These are phyloP conservation scores for Spergularia azorica DNA, from an alignment of 179 eudicot genomes.

Conservation along the genomic window DNA sequence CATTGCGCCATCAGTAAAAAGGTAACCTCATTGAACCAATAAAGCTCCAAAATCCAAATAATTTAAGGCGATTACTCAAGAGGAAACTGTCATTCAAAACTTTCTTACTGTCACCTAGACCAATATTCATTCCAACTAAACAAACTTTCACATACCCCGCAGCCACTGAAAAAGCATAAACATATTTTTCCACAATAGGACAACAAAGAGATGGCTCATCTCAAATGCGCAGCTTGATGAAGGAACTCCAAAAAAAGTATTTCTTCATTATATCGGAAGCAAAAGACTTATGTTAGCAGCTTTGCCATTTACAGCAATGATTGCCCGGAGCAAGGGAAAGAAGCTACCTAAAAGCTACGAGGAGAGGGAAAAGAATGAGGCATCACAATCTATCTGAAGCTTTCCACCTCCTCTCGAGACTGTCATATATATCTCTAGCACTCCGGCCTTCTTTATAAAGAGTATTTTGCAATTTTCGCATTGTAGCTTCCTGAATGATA, in stretches of 20 bases:
- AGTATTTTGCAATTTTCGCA: constrained; percentile 55
- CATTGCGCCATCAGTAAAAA: background rate
- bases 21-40: background rate
- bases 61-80: background rate
- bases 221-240: constrained; percentile 16
- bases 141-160: background rate
- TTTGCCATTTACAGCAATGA: constrained; percentile 2
- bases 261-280: background rate
- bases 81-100: background rate
- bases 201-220: background rate
- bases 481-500: constrained; percentile 56
- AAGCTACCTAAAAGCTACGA: constrained; percentile 21
- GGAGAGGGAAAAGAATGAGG: background rate
- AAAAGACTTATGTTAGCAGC: background rate
- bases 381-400: constrained; percentile 34
- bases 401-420: constrained; percentile 64
- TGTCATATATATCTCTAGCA: constrained; percentile 53
- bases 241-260: constrained; percentile 10
- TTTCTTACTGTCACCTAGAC: background rate
- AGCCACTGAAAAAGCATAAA: background rate
- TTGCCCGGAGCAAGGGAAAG: background rate
- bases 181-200: constrained; percentile 6
- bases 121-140: constrained; percentile 2
- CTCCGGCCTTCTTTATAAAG: constrained; percentile 50
- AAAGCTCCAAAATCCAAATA: background rate